A percentile compares a stretch with the other conserved stretches of the same genome.
These are phyloP conservation scores for Colletotrichum phormii DNA, from an alignment of 2,329 filamentous ascomycete genomes.

Conservation along the genomic window DNA sequence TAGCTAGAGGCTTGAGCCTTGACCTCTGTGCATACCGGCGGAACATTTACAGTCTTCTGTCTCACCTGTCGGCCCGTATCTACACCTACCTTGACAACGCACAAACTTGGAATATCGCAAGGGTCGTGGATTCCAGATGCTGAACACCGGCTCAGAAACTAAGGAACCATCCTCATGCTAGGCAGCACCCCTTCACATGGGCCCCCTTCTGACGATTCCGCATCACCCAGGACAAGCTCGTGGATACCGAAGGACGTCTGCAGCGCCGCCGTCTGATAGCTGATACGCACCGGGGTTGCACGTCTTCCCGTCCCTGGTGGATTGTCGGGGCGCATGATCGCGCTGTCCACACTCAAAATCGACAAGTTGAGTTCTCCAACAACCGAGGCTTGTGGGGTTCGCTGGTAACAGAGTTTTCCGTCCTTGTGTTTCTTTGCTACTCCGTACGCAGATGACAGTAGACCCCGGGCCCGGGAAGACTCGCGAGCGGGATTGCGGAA, in stretches of 20 bases:
- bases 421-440: not conserved
- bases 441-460: too few species aligned
- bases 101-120: not conserved
- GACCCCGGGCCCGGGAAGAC: not conserved
- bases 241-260: not conserved
- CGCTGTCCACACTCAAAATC: constrained; percentile 18
- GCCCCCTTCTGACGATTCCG: not conserved
- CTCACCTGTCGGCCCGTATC: not conserved
- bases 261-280: not conserved
- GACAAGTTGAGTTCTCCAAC: not conserved
- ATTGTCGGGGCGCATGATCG: constrained; percentile 32
- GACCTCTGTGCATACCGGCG: not conserved
- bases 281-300: constrained; percentile 29
- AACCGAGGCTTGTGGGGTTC: constrained; percentile 15
- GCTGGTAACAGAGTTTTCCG: constrained; percentile 5
- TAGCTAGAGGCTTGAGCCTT: not conserved
- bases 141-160: constrained; percentile 14
- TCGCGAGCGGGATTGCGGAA: constrained; percentile 17
- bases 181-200: not conserved
- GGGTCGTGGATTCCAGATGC: not conserved
- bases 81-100: not conserved
- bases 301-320: constrained; percentile 29
- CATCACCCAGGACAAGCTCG: constrained; percentile 2
- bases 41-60: constrained; percentile 6
- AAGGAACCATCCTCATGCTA: not conserved